A percentile compares a stretch with the other conserved stretches of the same genome.
Conservation (phyloP, 1,284 basidiomycete genomes). For the Ustilago trichophora region DNA sequence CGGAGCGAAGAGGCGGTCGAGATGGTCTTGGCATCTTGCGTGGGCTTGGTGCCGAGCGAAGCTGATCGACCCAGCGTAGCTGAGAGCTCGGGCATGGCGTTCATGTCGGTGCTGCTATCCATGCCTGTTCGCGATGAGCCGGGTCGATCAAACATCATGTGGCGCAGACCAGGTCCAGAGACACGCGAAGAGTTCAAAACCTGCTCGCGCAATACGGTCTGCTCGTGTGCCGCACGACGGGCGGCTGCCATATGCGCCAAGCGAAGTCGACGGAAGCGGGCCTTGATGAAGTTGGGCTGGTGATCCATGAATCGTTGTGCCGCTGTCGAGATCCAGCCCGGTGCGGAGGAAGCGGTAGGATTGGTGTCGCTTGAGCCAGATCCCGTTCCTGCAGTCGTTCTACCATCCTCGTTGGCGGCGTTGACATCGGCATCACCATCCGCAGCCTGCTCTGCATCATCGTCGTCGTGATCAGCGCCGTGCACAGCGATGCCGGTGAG, state of each 20-base stretch:
- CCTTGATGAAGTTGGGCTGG: conserved; percentile 57
- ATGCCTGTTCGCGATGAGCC: conserved; percentile 26
- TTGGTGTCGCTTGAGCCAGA: conserved; percentile 52
- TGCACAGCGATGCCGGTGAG: conserved; percentile 19
- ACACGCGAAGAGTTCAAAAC: conserved; percentile 48
- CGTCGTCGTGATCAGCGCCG: conserved; percentile 6
- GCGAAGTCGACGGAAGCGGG: conserved; percentile 53
- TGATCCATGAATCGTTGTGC: conserved; percentile 43
- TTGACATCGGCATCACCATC: conserved; percentile 13
- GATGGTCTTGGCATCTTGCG: conserved; percentile 19
- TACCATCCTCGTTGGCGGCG: conserved; percentile 33
- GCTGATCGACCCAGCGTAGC: conserved; percentile 17
- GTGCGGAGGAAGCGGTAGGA: conserved; percentile 47
- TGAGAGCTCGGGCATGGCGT: conserved; percentile 29
- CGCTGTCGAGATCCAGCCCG: conserved; percentile 45
- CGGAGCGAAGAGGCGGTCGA: conserved; percentile 24
- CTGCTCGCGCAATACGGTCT: conserved; percentile 54
- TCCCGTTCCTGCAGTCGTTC: conserved; percentile 45
- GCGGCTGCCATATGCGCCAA: conserved; percentile 59
- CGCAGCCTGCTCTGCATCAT: not conserved
- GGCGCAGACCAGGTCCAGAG: conserved; percentile 45
- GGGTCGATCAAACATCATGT: conserved; percentile 55
- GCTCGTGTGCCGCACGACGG: conserved; percentile 53
- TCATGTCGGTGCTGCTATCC: conserved; percentile 18
- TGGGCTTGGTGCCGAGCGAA: conserved; percentile 25